These are phyloP conservation scores for Neoboletus subvelutipes DNA, from an alignment of 768 basidiomycete genomes.

Conservation along the genomic window DNA sequence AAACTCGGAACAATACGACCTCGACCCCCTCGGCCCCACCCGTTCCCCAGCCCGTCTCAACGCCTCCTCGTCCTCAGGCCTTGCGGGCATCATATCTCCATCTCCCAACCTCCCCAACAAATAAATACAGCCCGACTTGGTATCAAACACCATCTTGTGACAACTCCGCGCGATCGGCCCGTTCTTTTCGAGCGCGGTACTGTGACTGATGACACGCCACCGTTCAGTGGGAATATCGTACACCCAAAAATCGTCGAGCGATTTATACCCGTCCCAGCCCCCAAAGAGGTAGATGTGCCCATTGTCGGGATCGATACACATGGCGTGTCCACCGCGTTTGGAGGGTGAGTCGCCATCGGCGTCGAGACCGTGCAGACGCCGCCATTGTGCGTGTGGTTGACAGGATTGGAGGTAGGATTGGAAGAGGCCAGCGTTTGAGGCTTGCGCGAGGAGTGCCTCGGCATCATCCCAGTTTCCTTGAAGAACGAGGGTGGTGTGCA, in stretches of 20 bases:
- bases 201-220: slow-evolving; percentile 61
- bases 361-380: slow-evolving; percentile 55
- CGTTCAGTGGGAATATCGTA: slow-evolving; percentile 58
- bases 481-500: slow-evolving; percentile 65
- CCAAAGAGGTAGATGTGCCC: slow-evolving; percentile 74
- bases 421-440: slow-evolving; percentile 60
- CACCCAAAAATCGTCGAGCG: slow-evolving; percentile 78
- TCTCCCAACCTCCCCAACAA: slow-evolving; percentile 69
- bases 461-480: slow-evolving; percentile 61
- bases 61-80: slow-evolving; percentile 25
- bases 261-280: slow-evolving; percentile 73
- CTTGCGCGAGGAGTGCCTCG: slow-evolving; percentile 50
- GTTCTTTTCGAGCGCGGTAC: slow-evolving; percentile 54
- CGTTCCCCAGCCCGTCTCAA: slow-evolving; percentile 24
- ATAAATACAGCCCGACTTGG: slow-evolving; percentile 68
- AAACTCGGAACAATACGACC: slow-evolving; percentile 63
- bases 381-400: slow-evolving; percentile 63
- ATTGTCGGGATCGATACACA: slow-evolving; percentile 69
- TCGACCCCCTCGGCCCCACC: slow-evolving; percentile 12
- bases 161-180: slow-evolving; percentile 74
- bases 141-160: slow-evolving; percentile 81
- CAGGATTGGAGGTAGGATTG: slow-evolving; percentile 52
- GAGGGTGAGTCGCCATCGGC: slow-evolving; percentile 63
- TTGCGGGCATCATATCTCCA: slow-evolving; percentile 39
- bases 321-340: slow-evolving; percentile 75